A percentile compares a stretch with the other conserved stretches of the same genome.
Conservation (phyloP, 2,329 filamentous ascomycete species). For the Apiospora sp. region DNA sequence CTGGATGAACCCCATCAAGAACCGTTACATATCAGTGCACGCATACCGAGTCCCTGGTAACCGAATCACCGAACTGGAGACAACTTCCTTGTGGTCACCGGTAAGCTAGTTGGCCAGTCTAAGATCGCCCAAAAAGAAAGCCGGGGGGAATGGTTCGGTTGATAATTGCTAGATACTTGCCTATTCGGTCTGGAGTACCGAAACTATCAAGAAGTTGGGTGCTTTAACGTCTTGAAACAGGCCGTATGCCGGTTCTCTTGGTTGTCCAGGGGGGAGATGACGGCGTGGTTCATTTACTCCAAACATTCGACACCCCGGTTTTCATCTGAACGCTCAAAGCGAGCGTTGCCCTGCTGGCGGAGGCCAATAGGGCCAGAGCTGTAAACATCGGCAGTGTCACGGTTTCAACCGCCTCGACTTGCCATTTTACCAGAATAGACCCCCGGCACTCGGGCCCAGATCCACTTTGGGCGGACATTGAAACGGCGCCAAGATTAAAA, state of each 20-base stretch:
- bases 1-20: neutral
- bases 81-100: neutral
- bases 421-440: neutral
- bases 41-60: neutral
- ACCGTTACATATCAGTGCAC: neutral
- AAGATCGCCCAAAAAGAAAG: neutral
- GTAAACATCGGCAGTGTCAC: slow-evolving; percentile 1
- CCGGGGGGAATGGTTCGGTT: neutral
- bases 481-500: neutral
- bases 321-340: slow-evolving; percentile 3
- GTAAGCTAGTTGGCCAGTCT: neutral
- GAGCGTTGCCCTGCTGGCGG: neutral
- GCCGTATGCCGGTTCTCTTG: neutral
- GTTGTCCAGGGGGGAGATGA: neutral
- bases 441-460: neutral
- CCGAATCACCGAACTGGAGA: neutral
- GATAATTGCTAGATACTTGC: neutral
- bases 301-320: slow-evolving; percentile 1
- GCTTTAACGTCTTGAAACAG: neutral
- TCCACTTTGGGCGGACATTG: neutral
- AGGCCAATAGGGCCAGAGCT: neutral
- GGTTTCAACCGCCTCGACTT: slow-evolving; percentile 10
- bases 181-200: neutral
- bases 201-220: neutral
- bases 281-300: neutral